Percentiles rank a stretch among this genome's conserved stretches.
phyloP scores from a whole-genome alignment of 768 basidiomycete genomes.

The Symmetrospora coprosmae region DNA sequence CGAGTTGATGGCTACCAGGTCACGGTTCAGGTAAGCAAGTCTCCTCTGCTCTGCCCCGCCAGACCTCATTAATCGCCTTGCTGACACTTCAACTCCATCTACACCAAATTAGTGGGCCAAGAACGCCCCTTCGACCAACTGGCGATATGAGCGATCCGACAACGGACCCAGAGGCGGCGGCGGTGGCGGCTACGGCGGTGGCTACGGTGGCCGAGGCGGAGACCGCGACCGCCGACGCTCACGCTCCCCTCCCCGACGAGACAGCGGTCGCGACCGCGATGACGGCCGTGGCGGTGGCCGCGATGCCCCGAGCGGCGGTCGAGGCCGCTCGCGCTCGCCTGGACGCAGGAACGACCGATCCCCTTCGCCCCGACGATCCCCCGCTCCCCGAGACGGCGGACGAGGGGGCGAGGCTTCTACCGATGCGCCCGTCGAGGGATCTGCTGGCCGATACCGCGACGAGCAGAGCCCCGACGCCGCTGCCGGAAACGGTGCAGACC shows the following conservation, averaged over 20 bases:
- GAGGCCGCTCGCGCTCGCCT: neutral
- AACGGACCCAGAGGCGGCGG: neutral
- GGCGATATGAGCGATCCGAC: constrained; percentile 9
- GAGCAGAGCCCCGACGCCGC: neutral
- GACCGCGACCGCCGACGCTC: constrained; percentile 15
- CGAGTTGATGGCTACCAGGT: constrained; percentile 14
- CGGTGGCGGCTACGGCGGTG: neutral
- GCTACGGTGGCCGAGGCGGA: neutral
- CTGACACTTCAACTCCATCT: neutral
- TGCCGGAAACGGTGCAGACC: neutral
- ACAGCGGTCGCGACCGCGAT: neutral
- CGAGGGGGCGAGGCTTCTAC: neutral
- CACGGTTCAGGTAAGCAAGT: constrained; percentile 1
- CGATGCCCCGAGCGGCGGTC: neutral
- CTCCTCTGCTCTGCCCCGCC: no score
- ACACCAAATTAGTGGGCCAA: constrained; percentile 14
- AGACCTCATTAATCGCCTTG: no score
- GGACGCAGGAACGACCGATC: neutral
- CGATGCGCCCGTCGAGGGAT: neutral
- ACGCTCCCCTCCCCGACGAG: neutral
- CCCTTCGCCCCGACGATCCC: neutral
- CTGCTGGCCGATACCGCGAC: constrained; percentile 6
- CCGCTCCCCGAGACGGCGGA: neutral
- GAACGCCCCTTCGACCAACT: constrained; percentile 18
- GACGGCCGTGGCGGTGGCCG: neutral